Percentiles rank a stretch among this genome's conserved stretches.
Conservation (phyloP, 1,284 basidiomycete species). For the Paramarasmius palmivorus region DNA sequence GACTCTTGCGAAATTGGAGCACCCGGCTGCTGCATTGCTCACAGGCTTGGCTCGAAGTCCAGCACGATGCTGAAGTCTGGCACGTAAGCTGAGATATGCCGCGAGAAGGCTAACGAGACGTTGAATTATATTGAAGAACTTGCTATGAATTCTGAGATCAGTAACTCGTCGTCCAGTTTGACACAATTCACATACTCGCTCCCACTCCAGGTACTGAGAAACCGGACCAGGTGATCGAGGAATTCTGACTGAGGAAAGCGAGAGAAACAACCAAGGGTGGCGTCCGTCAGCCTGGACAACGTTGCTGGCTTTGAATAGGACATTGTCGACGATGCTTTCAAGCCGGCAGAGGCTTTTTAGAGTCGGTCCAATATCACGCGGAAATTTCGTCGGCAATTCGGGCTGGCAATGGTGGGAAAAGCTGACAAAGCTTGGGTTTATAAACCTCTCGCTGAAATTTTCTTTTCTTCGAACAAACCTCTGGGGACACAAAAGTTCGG, state of each 20-base stretch:
- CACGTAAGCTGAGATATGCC: constrained; percentile 65
- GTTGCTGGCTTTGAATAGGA: constrained; percentile 34
- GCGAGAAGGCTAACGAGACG: constrained; percentile 68
- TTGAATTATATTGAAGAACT: constrained; percentile 74
- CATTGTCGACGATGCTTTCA: constrained; percentile 24
- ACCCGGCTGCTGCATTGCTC: constrained; percentile 54
- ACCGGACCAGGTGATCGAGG: constrained; percentile 70
- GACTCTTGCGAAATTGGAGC: constrained; percentile 53
- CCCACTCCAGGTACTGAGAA: constrained; percentile 77
- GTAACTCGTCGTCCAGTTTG: constrained; percentile 4
- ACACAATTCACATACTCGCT: constrained; percentile 67
- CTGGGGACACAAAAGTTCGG: constrained; percentile 87
- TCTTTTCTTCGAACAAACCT: constrained; percentile 54
- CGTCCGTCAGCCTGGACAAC: constrained; percentile 54
- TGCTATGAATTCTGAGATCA: constrained; percentile 42
- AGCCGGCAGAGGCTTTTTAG: background rate
- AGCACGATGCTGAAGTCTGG: constrained; percentile 62
- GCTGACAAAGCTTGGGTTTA: constrained; percentile 22
- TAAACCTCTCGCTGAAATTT: constrained; percentile 13
- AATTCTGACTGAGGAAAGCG: constrained; percentile 57
- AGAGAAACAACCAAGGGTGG: constrained; percentile 62
- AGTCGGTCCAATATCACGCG: no score
- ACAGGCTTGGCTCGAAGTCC: constrained; percentile 52
- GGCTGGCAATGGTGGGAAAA: background rate
- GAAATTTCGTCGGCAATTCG: no score